Evolutionary conservation across 1,284 basidiomycete genomes (phyloP).

Genomic region (Ceratobasidium sp.): DNA sequence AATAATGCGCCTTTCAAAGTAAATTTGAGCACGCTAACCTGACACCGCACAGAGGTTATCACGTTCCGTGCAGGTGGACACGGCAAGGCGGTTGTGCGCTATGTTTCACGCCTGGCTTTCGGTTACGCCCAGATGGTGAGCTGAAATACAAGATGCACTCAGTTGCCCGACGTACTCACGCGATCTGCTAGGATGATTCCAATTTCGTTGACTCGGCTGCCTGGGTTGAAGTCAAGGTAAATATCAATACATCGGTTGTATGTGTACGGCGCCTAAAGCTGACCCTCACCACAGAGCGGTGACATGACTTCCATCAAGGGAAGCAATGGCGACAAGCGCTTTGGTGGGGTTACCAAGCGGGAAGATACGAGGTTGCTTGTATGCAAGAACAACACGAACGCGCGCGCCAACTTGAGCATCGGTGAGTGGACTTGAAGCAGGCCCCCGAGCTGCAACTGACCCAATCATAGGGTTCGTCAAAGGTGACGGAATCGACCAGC

Average conservation of each 20-base stretch:
- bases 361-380: constrained; percentile 17
- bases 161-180: neutral
- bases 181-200: neutral
- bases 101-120: constrained; percentile 14
- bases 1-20: neutral
- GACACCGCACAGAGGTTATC: neutral
- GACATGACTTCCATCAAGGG: constrained; percentile 8
- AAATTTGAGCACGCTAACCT: neutral
- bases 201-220: constrained; percentile 22
- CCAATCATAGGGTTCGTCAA: constrained; percentile 6
- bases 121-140: constrained; percentile 24
- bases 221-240: neutral
- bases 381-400: constrained; percentile 15
- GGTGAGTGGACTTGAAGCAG: neutral
- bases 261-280: no score
- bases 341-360: neutral
- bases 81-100: constrained; percentile 6
- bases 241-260: neutral
- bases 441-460: neutral
- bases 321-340: neutral
- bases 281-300: neutral
- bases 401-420: constrained; percentile 27
- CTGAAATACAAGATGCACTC: no score
- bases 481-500: constrained; percentile 28
- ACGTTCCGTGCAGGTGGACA: constrained; percentile 21